Evolutionary conservation across 805 yeast genomes (phyloP).

Genomic region (Candida succiphila): DNA sequence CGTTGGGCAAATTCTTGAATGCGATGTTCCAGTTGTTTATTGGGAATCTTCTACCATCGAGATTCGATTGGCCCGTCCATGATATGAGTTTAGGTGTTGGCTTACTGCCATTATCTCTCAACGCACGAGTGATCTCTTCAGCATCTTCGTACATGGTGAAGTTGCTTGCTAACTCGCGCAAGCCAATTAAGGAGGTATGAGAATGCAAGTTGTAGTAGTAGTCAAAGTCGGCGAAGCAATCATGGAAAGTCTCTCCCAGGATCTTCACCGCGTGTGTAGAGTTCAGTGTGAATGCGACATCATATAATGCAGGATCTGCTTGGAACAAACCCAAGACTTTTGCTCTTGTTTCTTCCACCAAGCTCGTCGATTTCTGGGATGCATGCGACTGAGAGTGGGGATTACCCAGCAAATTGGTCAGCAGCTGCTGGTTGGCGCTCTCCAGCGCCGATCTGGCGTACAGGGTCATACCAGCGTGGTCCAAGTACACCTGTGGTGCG

Average conservation of each 20-base stretch:
- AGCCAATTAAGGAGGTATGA: slow-evolving; percentile 34
- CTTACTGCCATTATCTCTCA: neutral
- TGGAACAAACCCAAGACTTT: slow-evolving; percentile 22
- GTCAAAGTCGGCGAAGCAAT: slow-evolving; percentile 9
- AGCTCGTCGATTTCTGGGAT: slow-evolving; percentile 17
- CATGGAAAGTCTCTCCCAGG: slow-evolving; percentile 20
- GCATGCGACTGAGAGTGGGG: slow-evolving; percentile 32
- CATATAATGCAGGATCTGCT: slow-evolving; percentile 25
- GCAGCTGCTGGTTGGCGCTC: slow-evolving; percentile 13
- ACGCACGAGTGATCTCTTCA: neutral
- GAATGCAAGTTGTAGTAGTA: slow-evolving; percentile 23
- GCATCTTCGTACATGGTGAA: slow-evolving; percentile 6
- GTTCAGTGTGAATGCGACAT: slow-evolving; percentile 29
- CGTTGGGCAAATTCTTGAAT: slow-evolving; percentile 6
- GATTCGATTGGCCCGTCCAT: slow-evolving; percentile 36
- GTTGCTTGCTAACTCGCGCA: slow-evolving; percentile 16
- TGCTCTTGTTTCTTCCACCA: slow-evolving; percentile 19
- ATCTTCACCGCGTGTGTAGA: slow-evolving; percentile 29
- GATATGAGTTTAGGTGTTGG: slow-evolving; percentile 18
- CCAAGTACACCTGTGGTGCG: slow-evolving; percentile 21
- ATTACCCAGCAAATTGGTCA: slow-evolving; percentile 21
- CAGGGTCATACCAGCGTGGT: slow-evolving; percentile 34
- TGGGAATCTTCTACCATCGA: slow-evolving; percentile 29
- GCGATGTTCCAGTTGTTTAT: slow-evolving; percentile 15
- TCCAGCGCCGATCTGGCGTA: slow-evolving; percentile 20